Percentiles rank a stretch among this genome's conserved stretches.
These are phyloP conservation scores for Leishmania lainsoni DNA, from an alignment of 208 protist genomes.

Conservation along the genomic window DNA sequence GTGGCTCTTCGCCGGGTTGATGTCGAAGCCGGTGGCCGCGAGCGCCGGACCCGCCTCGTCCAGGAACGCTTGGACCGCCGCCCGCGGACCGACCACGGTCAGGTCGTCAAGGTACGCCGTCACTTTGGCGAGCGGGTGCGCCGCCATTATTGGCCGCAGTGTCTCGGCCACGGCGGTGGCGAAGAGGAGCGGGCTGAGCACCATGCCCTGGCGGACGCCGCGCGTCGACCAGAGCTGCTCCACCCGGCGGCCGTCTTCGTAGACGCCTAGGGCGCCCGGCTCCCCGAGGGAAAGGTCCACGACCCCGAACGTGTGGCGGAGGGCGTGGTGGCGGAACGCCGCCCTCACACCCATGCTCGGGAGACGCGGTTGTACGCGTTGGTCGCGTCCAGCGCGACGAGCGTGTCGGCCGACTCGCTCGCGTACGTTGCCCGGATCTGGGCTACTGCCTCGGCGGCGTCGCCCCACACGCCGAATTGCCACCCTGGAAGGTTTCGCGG, in stretches of 20 bases:
- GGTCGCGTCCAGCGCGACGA: slow-evolving; percentile 35
- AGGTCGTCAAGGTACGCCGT: slow-evolving; percentile 45
- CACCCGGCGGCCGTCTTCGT: slow-evolving; percentile 20
- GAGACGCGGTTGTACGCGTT: slow-evolving; percentile 42
- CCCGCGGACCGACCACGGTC: slow-evolving; percentile 19
- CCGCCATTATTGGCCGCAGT: slow-evolving; percentile 7
- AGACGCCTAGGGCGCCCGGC: slow-evolving; percentile 22
- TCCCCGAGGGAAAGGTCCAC: slow-evolving; percentile 23
- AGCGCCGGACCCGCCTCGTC: slow-evolving; percentile 19
- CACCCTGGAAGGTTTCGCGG: neutral
- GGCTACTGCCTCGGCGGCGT: slow-evolving; percentile 18
- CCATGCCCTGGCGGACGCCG: slow-evolving; percentile 44
- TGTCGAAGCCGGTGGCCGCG: slow-evolving; percentile 21
- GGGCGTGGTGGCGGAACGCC: neutral
- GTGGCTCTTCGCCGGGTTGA: slow-evolving; percentile 33
- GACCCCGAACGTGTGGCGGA: slow-evolving; percentile 18
- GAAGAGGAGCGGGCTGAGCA: slow-evolving; percentile 41
- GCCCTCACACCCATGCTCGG: slow-evolving; percentile 5
- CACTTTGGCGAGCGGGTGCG: slow-evolving; percentile 12
- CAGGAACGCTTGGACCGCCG: slow-evolving; percentile 6
- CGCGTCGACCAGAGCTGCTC: slow-evolving; percentile 19
- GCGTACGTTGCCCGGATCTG: slow-evolving; percentile 9
- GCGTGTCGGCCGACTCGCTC: slow-evolving; percentile 2
- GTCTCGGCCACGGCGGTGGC: slow-evolving; percentile 16
- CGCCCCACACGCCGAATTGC: slow-evolving; percentile 32